Conservation (phyloP, 2,329 filamentous ascomycete genomes). For the Didymella pinodella region DNA sequence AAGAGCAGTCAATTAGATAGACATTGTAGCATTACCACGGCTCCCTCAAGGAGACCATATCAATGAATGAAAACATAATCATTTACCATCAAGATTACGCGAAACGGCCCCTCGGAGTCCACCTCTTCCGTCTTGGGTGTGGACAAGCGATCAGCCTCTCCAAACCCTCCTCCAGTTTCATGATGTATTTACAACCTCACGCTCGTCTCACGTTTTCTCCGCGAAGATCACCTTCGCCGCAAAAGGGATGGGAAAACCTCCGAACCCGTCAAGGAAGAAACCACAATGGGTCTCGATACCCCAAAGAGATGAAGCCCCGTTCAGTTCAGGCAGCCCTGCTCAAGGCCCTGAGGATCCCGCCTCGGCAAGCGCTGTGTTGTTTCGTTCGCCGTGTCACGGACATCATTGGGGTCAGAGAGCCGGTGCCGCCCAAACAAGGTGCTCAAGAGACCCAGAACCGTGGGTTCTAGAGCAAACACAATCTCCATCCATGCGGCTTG, state of each 20-base stretch:
- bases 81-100: background rate
- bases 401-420: background rate
- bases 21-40: conserved; percentile 13
- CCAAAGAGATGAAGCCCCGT: conserved; percentile 1
- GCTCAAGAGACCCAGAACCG: background rate
- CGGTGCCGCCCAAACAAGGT: background rate
- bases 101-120: background rate
- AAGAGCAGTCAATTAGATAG: conserved; percentile 10
- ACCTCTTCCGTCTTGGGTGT: background rate
- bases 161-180: conserved; percentile 3
- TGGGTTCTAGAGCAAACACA: conserved; percentile 18
- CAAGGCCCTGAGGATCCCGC: conserved; percentile 5
- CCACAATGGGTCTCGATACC: background rate
- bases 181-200: background rate
- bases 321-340: conserved; percentile 2
- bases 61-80: conserved; percentile 9
- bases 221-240: conserved; percentile 1
- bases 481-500: conserved; percentile 2
- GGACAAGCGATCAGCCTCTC: background rate
- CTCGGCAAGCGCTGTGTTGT: conserved; percentile 3
- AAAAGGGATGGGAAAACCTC: conserved; percentile 1
- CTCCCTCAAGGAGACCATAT: conserved; percentile 1
- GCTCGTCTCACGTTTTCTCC: conserved; percentile 6
- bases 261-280: background rate
- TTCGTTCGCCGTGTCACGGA: background rate